Evolutionary conservation across 371 early-diverging fungal genomes (phyloP).

Genomic region (Thermomucor indicae-seudaticae): DNA sequence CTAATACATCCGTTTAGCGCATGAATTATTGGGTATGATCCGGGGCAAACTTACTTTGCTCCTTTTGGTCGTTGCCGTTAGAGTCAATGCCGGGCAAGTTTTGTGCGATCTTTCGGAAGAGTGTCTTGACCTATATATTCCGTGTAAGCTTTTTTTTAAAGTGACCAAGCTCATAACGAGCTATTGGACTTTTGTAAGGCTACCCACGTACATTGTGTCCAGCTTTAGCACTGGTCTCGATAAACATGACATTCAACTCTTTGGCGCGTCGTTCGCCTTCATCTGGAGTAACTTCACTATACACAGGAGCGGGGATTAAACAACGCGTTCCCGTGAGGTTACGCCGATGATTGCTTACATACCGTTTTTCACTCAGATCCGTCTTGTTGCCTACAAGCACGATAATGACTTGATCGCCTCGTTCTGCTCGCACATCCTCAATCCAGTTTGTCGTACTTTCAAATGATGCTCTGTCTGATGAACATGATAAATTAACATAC

Average conservation of each 20-base stretch:
- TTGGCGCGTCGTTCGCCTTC: constrained; percentile 96
- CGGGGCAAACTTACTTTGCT: constrained; percentile 29
- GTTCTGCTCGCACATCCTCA: constrained; percentile 95
- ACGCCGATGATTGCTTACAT: no score
- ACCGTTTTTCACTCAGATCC: constrained; percentile 92
- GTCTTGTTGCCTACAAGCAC: constrained; percentile 99
- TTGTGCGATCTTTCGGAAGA: constrained; percentile 95
- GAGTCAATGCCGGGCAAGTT: constrained; percentile 89
- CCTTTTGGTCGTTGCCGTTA: constrained; percentile 35
- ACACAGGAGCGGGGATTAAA: no score
- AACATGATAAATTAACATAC: background rate
- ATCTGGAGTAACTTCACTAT: constrained; percentile 87
- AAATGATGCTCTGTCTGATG: constrained; percentile 86
- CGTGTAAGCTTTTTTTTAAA: no score
- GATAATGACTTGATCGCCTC: constrained; percentile 95
- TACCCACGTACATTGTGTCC: constrained; percentile 73
- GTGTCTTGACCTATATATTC: constrained; percentile 81
- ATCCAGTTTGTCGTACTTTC: constrained; percentile 97
- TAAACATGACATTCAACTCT: constrained; percentile 94
- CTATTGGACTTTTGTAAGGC: background rate
- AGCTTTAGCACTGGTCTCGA: constrained; percentile 96
- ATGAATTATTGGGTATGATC: no score
- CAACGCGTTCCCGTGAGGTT: no score
- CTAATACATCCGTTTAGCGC: no score
- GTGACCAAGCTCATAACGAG: background rate